Conservation (phyloP, 2,329 filamentous ascomycete species). For the Alternaria sp. region DNA sequence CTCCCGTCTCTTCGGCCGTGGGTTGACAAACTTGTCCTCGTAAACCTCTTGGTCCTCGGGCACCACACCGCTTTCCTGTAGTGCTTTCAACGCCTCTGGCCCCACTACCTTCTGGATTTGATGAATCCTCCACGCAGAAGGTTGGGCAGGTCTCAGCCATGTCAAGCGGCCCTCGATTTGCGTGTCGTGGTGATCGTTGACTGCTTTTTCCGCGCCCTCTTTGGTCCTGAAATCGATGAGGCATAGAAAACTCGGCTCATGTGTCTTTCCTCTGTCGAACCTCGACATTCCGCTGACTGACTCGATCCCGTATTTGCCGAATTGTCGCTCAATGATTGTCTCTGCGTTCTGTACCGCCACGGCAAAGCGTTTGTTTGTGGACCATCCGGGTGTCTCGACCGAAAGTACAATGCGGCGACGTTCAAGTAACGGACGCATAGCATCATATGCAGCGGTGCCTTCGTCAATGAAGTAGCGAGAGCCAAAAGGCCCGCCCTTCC, state of each 20-base stretch:
- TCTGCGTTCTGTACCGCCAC: constrained; percentile 3
- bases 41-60: constrained; percentile 16
- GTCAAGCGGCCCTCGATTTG: constrained; percentile 24
- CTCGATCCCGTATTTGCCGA: constrained; percentile 31
- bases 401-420: constrained; percentile 28
- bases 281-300: constrained; percentile 14
- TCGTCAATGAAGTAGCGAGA: constrained; percentile 17
- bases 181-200: constrained; percentile 20
- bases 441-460: constrained; percentile 15
- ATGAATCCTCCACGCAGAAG: constrained; percentile 19
- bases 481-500: background rate
- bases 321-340: constrained; percentile 15
- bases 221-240: constrained; percentile 36
- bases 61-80: constrained; percentile 27
- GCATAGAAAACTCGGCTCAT: constrained; percentile 22
- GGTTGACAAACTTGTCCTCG: constrained; percentile 21
- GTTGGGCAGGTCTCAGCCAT: background rate
- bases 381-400: constrained; percentile 33
- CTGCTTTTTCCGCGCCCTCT: constrained; percentile 29
- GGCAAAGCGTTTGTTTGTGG: background rate
- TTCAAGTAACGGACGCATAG: constrained; percentile 25
- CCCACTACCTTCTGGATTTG: constrained; percentile 24
- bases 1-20: constrained; percentile 2
- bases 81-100: constrained; percentile 14
- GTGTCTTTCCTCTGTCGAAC: constrained; percentile 16